Conservation (phyloP, 352 stramenopile genomes). For the Phytophthora sojae region DNA sequence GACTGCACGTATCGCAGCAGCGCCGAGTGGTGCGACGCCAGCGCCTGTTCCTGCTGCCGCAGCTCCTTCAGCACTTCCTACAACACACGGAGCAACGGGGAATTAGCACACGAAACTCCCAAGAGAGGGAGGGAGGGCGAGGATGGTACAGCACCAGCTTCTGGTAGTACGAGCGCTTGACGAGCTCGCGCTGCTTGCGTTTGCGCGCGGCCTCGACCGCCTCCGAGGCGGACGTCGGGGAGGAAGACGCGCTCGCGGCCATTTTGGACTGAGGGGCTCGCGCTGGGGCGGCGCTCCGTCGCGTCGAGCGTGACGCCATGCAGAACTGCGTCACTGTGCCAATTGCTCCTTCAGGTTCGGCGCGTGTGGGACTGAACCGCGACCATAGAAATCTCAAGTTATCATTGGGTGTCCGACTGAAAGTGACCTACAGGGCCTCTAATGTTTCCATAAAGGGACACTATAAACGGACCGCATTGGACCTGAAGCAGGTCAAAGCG, state of each 20-base stretch:
- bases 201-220: slow-evolving; percentile 34
- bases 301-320: slow-evolving; percentile 21
- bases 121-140: neutral
- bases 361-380: neutral
- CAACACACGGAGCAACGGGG: neutral
- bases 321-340: neutral
- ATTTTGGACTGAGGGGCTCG: slow-evolving; percentile 9
- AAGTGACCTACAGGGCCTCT: neutral
- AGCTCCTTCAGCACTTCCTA: slow-evolving; percentile 47
- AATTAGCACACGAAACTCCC: slow-evolving; percentile 6
- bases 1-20: slow-evolving; percentile 25
- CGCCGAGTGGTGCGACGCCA: slow-evolving; percentile 42
- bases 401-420: neutral
- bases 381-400: neutral
- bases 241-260: slow-evolving; percentile 6
- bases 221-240: slow-evolving; percentile 9
- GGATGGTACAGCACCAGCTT: slow-evolving; percentile 28
- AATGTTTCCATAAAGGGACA: neutral
- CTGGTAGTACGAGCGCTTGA: slow-evolving; percentile 45
- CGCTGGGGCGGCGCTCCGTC: slow-evolving; percentile 10
- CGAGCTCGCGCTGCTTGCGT: slow-evolving; percentile 40
- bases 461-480: neutral
- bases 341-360: neutral
- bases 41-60: slow-evolving; percentile 32
- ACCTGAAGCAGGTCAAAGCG: too few relatives aligned